phyloP scores from a whole-genome alignment of 2,329 filamentous ascomycete species.

The Fusarium sp. region DNA sequence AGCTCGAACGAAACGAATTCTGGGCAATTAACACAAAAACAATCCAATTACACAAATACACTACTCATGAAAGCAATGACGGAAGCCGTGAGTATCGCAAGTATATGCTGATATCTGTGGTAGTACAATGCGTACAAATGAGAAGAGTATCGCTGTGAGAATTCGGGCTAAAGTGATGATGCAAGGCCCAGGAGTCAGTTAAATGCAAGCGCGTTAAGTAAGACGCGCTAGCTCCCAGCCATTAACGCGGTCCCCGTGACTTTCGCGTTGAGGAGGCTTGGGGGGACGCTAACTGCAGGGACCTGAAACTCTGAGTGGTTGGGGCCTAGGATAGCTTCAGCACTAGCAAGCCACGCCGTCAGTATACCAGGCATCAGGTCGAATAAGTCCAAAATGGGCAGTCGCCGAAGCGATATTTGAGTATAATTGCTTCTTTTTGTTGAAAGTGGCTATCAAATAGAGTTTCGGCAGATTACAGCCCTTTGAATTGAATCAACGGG shows the following conservation, averaged over 20 bases:
- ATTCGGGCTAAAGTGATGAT: conserved; percentile 27
- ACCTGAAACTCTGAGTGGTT: conserved; percentile 31
- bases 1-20: conserved; percentile 25
- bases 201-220: conserved; percentile 28
- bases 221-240: conserved; percentile 34
- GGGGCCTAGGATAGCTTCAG: conserved; percentile 20
- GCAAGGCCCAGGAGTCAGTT: conserved; percentile 28
- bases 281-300: conserved; percentile 6
- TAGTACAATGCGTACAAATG: conserved; percentile 5
- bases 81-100: neutral
- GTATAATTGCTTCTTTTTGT: neutral
- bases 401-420: conserved; percentile 2
- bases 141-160: conserved; percentile 10
- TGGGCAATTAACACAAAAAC: conserved; percentile 11
- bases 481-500: neutral
- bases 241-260: conserved; percentile 40
- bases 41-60: neutral
- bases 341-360: conserved; percentile 29
- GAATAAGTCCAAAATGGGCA: neutral
- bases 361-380: conserved; percentile 6
- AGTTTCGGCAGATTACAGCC: neutral
- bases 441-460: neutral
- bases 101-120: neutral
- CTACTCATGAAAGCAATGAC: neutral
- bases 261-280: conserved; percentile 32